Evolutionary conservation across 345 rosid species (phyloP), one percentile per base, ranked within the genome.

Genomic region (Psidium friedrichsthalianum): DNA sequence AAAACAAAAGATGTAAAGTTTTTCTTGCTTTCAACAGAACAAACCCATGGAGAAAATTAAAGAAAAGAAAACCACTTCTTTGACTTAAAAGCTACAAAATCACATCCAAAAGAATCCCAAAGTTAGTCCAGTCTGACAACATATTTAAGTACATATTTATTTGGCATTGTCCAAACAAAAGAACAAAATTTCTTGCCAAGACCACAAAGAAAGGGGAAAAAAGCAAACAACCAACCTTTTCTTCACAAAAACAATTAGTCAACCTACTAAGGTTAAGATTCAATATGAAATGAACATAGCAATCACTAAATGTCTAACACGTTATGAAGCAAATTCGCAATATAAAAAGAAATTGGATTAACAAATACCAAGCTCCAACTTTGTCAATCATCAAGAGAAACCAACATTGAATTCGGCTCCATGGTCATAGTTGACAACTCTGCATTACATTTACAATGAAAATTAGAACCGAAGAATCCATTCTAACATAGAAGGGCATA

Each of bases 41-140:
- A 18, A 56, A 84, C 8, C 40, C n/a, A 54, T 3, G 52, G 32
- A 74, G 6, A 36, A 21, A 52, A 47, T 16, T 40, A n/a, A 24
- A 20, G 21, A 86, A 83, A n/a, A 86, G 21, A 20, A 52, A 32
- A 74, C 47, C 32, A 40, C 61, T n/a, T 56, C 58, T 14, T 24
- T 13, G 27, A 56, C 47, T 36, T 8, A 78, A 53, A 47, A 51
- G 44, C 36, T 82, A n/a, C 47, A 93, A 86, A 83, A 94, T 92
- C 74, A 94, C 96, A 95, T 93, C 93, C 89, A 86, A 86, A 27
- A 36, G 47, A 36, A 69, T 69, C 80, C 25, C 80, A 36, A 69
- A 69, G 25, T 36, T 69, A 36, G 80, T 69, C 80, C 21, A 36
- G 80, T 69, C 47, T 12, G 36, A 36, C 7, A 2, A 36, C 47